Conservation (phyloP, 140 eudicot genomes). For the Stevia rebaudiana region DNA sequence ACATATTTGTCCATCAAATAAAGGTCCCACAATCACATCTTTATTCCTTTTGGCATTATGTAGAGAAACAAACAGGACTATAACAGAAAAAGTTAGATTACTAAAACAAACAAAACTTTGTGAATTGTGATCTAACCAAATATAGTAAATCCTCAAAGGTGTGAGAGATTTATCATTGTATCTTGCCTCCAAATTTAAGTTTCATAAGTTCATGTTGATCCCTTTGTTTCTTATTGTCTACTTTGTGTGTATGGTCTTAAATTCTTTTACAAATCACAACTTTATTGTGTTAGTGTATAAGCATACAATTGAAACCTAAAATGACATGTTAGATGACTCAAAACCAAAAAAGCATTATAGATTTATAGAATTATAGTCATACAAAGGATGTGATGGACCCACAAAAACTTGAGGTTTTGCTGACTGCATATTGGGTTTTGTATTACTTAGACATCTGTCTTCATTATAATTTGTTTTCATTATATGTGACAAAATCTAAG, state of each 20-base stretch:
- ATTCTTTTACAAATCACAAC: constrained; percentile 1
- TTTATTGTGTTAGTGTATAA: constrained; percentile 2
- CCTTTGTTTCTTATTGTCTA: constrained; percentile 10
- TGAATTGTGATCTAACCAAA: not conserved
- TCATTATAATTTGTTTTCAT: constrained; percentile 34
- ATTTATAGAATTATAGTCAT: not conserved
- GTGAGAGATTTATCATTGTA: not conserved
- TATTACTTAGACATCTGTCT: constrained; percentile 9
- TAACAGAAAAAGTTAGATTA: constrained; percentile 4
- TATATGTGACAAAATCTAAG: constrained; percentile 16
- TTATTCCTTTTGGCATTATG: constrained; percentile 7
- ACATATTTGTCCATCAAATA: constrained; percentile 6
- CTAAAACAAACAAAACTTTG: constrained; percentile 2
- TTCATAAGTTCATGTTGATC: not conserved
- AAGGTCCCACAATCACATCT: constrained; percentile 22
- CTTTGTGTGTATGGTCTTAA: not conserved
- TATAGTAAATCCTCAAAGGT: not conserved
- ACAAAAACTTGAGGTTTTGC: constrained; percentile 16
- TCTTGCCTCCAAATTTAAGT: constrained; percentile 11
- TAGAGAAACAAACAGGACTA: constrained; percentile 3
- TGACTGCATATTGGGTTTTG: constrained; percentile 23
- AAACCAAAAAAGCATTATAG: constrained; percentile 17
- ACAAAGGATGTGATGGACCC: constrained; percentile 25
- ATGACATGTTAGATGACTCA: constrained; percentile 13
- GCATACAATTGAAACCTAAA: constrained; percentile 12